Percentiles rank a stretch among this genome's conserved stretches.
Evolutionary conservation across 1,284 basidiomycete genomes (phyloP).

Genomic region (Sporisorium scitamineum): DNA sequence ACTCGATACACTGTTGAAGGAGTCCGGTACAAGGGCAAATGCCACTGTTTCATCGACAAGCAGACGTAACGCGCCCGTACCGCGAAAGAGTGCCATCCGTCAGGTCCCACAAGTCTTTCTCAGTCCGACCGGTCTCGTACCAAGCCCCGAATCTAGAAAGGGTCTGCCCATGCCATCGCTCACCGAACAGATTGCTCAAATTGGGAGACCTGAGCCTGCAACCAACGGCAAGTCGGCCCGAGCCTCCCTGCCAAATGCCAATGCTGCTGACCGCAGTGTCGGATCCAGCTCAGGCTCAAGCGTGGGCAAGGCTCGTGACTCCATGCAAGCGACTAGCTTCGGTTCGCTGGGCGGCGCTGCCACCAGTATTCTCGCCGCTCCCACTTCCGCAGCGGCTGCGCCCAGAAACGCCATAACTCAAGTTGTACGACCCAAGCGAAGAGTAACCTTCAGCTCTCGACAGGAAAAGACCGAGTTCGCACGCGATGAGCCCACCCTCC

Average conservation of each 20-base stretch:
- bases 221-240: conserved; percentile 17
- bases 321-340: conserved; percentile 25
- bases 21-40: conserved; percentile 33
- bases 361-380: conserved; percentile 27
- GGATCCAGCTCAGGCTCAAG: conserved; percentile 5
- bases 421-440: conserved; percentile 43
- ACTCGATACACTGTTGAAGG: conserved; percentile 43
- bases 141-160: conserved; percentile 50
- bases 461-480: conserved; percentile 56
- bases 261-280: conserved; percentile 2
- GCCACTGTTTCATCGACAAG: conserved; percentile 28
- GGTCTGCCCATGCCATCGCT: conserved; percentile 41
- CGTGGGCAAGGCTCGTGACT: conserved; percentile 22
- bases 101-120: conserved; percentile 59
- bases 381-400: conserved; percentile 14
- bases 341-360: conserved; percentile 24
- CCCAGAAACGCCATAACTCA: conserved; percentile 39
- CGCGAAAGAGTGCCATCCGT: conserved; percentile 61
- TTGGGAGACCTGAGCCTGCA: conserved; percentile 25
- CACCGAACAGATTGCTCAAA: conserved; percentile 42
- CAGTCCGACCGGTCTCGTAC: conserved; percentile 58
- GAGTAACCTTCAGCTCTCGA: conserved; percentile 55
- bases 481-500: conserved; percentile 52
- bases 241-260: conserved; percentile 29
- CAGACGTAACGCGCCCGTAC: conserved; percentile 50